A percentile compares a stretch with the other conserved stretches of the same genome.
These are phyloP conservation scores for Aeschynomene evenia DNA, from an alignment of 306 rosid species.

Conservation along the genomic window DNA sequence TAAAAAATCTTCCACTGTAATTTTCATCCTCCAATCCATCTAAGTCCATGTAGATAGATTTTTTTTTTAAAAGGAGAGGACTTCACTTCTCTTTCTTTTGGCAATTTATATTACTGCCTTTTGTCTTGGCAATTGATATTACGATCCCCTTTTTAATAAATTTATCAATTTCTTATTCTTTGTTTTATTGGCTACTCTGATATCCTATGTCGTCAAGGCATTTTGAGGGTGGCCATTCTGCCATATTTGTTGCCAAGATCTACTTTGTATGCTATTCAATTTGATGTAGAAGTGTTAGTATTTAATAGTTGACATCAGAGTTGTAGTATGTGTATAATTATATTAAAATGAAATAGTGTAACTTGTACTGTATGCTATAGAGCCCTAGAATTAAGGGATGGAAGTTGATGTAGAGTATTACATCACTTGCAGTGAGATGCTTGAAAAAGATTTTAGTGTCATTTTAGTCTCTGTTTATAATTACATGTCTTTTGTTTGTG, in stretches of 20 bases:
- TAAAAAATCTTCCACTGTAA: too few species aligned
- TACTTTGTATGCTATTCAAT: not conserved
- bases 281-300: not conserved
- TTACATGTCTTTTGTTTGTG: conserved; percentile 8
- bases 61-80: not conserved
- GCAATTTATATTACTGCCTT: not conserved
- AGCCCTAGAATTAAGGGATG: not conserved
- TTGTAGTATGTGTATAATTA: not conserved
- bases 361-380: not conserved
- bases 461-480: not conserved
- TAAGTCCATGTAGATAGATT: not conserved
- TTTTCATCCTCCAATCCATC: not conserved
- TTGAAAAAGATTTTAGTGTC: not conserved
- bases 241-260: not conserved
- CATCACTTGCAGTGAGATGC: not conserved
- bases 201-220: not conserved
- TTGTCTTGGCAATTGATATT: not conserved
- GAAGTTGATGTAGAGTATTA: conserved; percentile 5
- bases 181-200: not conserved
- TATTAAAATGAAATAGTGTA: not conserved
- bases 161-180: not conserved
- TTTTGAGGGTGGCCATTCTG: not conserved
- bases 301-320: not conserved
- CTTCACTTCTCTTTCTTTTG: not conserved
- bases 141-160: not conserved